Conservation (phyloP, 192 early-diverging fungal species). For the Entomortierella beljakovae region DNA sequence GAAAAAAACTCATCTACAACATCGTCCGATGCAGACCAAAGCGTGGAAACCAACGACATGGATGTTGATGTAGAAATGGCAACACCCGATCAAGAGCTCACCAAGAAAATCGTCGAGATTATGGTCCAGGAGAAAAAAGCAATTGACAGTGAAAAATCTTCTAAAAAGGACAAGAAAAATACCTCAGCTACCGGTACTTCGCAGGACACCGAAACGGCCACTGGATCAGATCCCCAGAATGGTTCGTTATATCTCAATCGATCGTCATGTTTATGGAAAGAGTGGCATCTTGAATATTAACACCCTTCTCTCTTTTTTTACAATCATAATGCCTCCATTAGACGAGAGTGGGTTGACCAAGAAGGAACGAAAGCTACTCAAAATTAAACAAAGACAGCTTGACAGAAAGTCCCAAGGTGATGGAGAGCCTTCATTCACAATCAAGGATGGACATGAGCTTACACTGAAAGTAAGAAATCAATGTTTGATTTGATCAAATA, state of each 20-base stretch:
- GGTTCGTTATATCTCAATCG: constrained; percentile 1
- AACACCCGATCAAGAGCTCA: neutral
- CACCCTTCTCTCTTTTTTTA: neutral
- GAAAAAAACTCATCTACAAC: neutral
- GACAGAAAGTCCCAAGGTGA: constrained; percentile 33
- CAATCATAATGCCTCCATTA: neutral
- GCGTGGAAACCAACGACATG: neutral
- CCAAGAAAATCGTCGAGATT: neutral
- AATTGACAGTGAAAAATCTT: neutral
- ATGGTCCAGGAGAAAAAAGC: constrained; percentile 7
- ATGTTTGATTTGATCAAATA: neutral
- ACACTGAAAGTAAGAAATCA: constrained; percentile 15
- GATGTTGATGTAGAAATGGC: constrained; percentile 13
- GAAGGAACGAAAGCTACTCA: constrained; percentile 33
- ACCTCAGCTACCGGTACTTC: too few species aligned
- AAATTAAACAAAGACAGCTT: constrained; percentile 26
- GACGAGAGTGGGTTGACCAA: constrained; percentile 39
- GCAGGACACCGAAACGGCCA: too few species aligned
- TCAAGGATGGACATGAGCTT: constrained; percentile 37
- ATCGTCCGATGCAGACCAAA: constrained; percentile 4
- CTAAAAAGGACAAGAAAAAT: constrained; percentile 14
- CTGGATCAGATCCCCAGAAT: constrained; percentile 11
- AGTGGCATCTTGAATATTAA: too few species aligned
- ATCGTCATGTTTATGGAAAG: too few species aligned
- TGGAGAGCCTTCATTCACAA: constrained; percentile 16